Conservation (phyloP, 495 filamentous ascomycete genomes). For the Pseudomonodictys pantanalensis region DNA sequence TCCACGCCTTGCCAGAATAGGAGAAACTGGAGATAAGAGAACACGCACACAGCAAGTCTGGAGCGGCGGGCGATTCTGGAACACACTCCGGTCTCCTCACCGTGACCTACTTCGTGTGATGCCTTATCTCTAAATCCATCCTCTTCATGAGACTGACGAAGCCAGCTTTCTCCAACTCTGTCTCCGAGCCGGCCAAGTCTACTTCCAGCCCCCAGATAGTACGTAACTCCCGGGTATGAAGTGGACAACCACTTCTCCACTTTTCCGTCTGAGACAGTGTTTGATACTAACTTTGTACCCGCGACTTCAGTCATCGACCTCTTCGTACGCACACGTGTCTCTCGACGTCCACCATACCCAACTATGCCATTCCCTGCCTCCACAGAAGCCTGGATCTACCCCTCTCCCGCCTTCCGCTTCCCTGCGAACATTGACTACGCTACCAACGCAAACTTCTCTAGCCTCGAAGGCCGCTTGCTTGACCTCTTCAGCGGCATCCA, state of each 20-base stretch:
- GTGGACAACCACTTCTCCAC: no score
- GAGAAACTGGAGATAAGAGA: no score
- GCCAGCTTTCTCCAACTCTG: conserved; percentile 3
- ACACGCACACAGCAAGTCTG: no score
- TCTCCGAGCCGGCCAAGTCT: conserved; percentile 10
- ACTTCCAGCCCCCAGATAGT: conserved; percentile 16
- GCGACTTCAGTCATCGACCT: conserved; percentile 25
- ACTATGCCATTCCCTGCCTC: neutral
- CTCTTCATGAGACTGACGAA: no score
- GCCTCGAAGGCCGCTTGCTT: no score
- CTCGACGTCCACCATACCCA: conserved; percentile 6
- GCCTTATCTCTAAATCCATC: no score
- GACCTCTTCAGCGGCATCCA: conserved; percentile 14
- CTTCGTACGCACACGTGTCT: neutral
- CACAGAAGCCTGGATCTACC: neutral
- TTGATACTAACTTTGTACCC: neutral
- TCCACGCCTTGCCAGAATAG: no score
- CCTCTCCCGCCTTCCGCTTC: neutral
- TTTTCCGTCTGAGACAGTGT: neutral
- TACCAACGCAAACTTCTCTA: no score
- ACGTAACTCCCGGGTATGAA: no score
- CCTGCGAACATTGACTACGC: neutral
- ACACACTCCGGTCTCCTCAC: no score
- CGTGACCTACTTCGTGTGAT: no score
- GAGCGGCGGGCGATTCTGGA: no score